A percentile compares a stretch with the other conserved stretches of the same genome.
phyloP scores from a whole-genome alignment of 208 protist genomes.

The Leishmania mexicana region DNA sequence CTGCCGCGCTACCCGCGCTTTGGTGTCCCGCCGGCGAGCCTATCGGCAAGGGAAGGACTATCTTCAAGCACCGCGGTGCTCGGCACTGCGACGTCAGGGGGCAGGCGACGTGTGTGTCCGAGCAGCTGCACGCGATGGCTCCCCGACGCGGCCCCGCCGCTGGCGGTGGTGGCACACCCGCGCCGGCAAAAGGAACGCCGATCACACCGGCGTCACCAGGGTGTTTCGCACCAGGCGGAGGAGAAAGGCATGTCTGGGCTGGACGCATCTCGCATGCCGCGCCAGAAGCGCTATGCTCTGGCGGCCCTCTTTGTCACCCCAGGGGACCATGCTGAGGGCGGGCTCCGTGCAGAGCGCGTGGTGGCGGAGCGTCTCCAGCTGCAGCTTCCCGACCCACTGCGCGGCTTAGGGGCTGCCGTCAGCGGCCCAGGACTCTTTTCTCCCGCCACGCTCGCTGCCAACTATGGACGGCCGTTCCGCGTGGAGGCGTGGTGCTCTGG shows the following conservation, averaged over 20 bases:
- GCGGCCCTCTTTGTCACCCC: conserved; percentile 70
- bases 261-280: conserved; percentile 8
- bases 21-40: conserved; percentile 30
- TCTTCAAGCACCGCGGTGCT: neutral
- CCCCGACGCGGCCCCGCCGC: conserved; percentile 12
- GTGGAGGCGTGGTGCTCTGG: conserved; percentile 31
- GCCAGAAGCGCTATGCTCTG: conserved; percentile 41
- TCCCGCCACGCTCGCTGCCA: conserved; percentile 18
- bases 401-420: conserved; percentile 15
- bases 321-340: conserved; percentile 28
- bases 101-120: conserved; percentile 4
- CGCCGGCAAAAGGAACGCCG: neutral
- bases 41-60: neutral
- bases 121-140: conserved; percentile 39
- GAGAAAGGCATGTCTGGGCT: conserved; percentile 2
- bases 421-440: conserved; percentile 16
- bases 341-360: conserved; percentile 49
- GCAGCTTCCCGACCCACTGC: conserved; percentile 38
- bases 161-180: conserved; percentile 22
- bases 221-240: neutral
- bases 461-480: conserved; percentile 37
- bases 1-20: conserved; percentile 63
- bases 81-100: neutral
- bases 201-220: neutral
- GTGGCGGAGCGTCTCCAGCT: conserved; percentile 69